Percentiles rank a stretch among this genome's conserved stretches.
Conservation (phyloP, 2,329 filamentous ascomycete species). For the Pyrenochaeta sp. region DNA sequence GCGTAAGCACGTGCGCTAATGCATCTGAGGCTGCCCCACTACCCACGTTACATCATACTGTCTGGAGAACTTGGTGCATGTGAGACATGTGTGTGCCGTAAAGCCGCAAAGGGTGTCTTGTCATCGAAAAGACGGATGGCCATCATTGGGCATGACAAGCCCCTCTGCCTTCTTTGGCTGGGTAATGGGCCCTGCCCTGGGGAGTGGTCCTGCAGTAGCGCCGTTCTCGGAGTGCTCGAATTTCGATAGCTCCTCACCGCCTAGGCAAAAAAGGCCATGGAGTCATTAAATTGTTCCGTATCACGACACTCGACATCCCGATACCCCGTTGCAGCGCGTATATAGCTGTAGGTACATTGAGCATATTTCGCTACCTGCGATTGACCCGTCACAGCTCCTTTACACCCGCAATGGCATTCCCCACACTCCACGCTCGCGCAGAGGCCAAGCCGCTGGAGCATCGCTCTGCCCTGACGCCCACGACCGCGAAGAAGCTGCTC, state of each 20-base stretch:
- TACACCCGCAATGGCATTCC: conserved; percentile 40
- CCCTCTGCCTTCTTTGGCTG: conserved; percentile 7
- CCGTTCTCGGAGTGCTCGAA: conserved; percentile 27
- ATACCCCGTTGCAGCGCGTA: conserved; percentile 12
- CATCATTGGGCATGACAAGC: neutral
- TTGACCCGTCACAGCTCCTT: conserved; percentile 16
- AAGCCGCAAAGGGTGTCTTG: neutral
- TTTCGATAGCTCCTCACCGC: conserved; percentile 6
- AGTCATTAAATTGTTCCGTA: conserved; percentile 34
- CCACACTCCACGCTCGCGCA: conserved; percentile 53
- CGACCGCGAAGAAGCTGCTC: conserved; percentile 51
- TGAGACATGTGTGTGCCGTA: conserved; percentile 2
- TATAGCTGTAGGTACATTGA: conserved; percentile 5
- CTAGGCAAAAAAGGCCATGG: conserved; percentile 32
- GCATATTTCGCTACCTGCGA: conserved; percentile 4
- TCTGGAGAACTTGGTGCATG: conserved; percentile 6
- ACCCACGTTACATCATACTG: conserved; percentile 5
- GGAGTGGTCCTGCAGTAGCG: conserved; percentile 32
- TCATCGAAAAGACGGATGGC: neutral
- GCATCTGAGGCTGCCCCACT: neutral
- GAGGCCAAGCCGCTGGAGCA: conserved; percentile 54
- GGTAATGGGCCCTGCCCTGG: neutral
- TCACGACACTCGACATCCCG: conserved; percentile 25
- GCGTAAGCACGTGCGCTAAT: conserved; percentile 33
- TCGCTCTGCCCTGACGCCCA: conserved; percentile 51